These are phyloP conservation scores for Epicoccum sorghinum DNA, from an alignment of 2,329 filamentous ascomycete species.

Conservation along the genomic window DNA sequence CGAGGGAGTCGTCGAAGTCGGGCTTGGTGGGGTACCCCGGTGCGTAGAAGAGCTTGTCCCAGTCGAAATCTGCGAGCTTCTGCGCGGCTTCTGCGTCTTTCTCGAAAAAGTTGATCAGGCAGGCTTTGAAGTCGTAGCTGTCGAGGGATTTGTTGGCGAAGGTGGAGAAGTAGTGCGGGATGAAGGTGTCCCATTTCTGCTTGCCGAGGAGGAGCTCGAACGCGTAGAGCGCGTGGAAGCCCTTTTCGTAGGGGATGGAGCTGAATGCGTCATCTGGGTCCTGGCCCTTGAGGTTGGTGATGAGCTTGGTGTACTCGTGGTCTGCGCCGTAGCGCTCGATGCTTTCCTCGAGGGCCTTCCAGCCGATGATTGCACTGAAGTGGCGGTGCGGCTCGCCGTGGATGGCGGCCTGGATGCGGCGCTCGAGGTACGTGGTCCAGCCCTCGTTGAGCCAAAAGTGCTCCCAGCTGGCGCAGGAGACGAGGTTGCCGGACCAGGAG, in stretches of 20 bases:
- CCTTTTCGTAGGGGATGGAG: slow-evolving; percentile 92
- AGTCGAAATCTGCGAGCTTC: slow-evolving; percentile 77
- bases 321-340: slow-evolving; percentile 79
- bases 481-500: slow-evolving; percentile 88
- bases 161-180: slow-evolving; percentile 89
- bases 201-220: slow-evolving; percentile 85
- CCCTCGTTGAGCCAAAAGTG: slow-evolving; percentile 77
- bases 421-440: slow-evolving; percentile 95
- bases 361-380: slow-evolving; percentile 95
- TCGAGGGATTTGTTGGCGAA: slow-evolving; percentile 88
- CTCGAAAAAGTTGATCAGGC: slow-evolving; percentile 83
- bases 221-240: slow-evolving; percentile 91
- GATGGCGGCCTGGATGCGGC: slow-evolving; percentile 75
- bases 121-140: slow-evolving; percentile 91
- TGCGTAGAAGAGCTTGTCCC: slow-evolving; percentile 88
- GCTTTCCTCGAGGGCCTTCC: slow-evolving; percentile 85
- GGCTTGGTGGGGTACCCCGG: slow-evolving; percentile 90
- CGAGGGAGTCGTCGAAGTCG: slow-evolving; percentile 85
- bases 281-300: slow-evolving; percentile 84
- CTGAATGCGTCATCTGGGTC: slow-evolving; percentile 97
- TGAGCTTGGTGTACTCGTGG: slow-evolving; percentile 91
- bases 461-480: slow-evolving; percentile 80
- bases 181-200: slow-evolving; percentile 91
- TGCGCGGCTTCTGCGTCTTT: slow-evolving; percentile 65
- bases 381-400: slow-evolving; percentile 87